Evolutionary conservation across 23 red algal genomes (phyloP).

Genomic region (Gracilaria caudata): DNA sequence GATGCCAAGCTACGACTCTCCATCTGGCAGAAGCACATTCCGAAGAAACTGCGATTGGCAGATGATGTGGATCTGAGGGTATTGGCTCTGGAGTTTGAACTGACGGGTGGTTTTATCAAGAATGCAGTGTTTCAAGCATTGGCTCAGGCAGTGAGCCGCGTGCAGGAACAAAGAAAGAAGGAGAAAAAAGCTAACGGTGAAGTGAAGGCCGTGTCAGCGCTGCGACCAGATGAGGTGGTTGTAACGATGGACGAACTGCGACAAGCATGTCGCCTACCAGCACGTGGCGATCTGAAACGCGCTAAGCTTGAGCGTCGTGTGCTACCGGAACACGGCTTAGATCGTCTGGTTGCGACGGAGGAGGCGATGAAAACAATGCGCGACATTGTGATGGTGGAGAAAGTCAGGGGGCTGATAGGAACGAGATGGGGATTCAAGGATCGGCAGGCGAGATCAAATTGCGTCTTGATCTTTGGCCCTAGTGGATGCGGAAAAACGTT

Average conservation of each 20-base stretch:
- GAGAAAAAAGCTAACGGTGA: background rate
- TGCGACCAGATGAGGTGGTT: slow-evolving; percentile 46
- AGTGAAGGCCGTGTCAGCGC: background rate
- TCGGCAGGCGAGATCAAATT: slow-evolving; percentile 47
- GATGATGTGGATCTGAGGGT: slow-evolving; percentile 59
- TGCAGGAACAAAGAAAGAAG: slow-evolving; percentile 35
- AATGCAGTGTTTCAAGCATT: slow-evolving; percentile 73
- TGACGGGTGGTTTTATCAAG: slow-evolving; percentile 68
- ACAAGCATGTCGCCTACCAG: slow-evolving; percentile 62
- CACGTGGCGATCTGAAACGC: slow-evolving; percentile 61
- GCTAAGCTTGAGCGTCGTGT: slow-evolving; percentile 66
- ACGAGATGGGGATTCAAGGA: slow-evolving; percentile 72
- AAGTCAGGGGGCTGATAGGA: slow-evolving; percentile 56
- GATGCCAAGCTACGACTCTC: slow-evolving; percentile 59
- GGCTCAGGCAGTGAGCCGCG: slow-evolving; percentile 61
- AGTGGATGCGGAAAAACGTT: slow-evolving; percentile 65
- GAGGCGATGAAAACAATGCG: slow-evolving; percentile 57
- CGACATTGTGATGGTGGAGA: slow-evolving; percentile 66
- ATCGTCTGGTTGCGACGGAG: slow-evolving; percentile 49
- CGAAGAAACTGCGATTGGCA: slow-evolving; percentile 46
- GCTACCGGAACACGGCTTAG: slow-evolving; percentile 47
- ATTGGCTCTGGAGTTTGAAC: slow-evolving; percentile 70
- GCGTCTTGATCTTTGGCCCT: slow-evolving; percentile 60
- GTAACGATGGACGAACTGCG: slow-evolving; percentile 64
- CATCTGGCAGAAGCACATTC: slow-evolving; percentile 70